Percentiles rank a stretch among this genome's conserved stretches.
phyloP scores from a whole-genome alignment of 768 basidiomycete species.

The Amanita exitialis region DNA sequence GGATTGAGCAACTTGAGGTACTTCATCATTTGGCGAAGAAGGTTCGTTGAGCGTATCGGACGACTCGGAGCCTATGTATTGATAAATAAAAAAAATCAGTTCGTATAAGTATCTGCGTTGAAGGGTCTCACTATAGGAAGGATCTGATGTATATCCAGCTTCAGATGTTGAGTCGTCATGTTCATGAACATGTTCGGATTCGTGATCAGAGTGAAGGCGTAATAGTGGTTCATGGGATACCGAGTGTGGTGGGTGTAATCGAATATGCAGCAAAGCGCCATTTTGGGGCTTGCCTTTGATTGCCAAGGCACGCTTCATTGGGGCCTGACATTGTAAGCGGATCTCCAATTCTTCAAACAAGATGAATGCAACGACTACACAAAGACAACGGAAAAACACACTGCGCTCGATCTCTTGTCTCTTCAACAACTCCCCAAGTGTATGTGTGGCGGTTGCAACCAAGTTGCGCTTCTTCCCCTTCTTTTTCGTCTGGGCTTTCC shows the following conservation, averaged over 20 bases:
- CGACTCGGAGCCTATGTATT: not conserved
- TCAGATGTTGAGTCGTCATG: not conserved
- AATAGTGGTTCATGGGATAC: not conserved
- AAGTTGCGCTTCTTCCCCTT: constrained; percentile 46
- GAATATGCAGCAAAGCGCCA: constrained; percentile 22
- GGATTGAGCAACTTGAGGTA: constrained; percentile 7
- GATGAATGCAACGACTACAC: not conserved
- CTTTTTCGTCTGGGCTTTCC: constrained; percentile 52
- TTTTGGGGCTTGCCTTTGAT: constrained; percentile 33
- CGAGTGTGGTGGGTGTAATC: constrained; percentile 15
- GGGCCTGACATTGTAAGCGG: constrained; percentile 30
- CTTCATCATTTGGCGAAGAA: constrained; percentile 6
- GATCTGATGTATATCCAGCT: not conserved
- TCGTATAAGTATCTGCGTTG: too few relatives aligned
- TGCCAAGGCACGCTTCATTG: constrained; percentile 18
- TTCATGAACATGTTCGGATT: not conserved
- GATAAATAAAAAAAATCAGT: too few relatives aligned
- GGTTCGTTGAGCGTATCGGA: constrained; percentile 8
- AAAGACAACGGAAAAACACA: constrained; percentile 17
- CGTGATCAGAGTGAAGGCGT: not conserved
- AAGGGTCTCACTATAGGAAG: not conserved
- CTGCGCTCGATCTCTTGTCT: constrained; percentile 36
- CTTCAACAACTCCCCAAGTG: constrained; percentile 43
- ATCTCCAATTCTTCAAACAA: constrained; percentile 28
- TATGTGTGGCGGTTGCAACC: constrained; percentile 40